Conservation (phyloP, 352 stramenopile species). For the Globisporangium splendens region DNA sequence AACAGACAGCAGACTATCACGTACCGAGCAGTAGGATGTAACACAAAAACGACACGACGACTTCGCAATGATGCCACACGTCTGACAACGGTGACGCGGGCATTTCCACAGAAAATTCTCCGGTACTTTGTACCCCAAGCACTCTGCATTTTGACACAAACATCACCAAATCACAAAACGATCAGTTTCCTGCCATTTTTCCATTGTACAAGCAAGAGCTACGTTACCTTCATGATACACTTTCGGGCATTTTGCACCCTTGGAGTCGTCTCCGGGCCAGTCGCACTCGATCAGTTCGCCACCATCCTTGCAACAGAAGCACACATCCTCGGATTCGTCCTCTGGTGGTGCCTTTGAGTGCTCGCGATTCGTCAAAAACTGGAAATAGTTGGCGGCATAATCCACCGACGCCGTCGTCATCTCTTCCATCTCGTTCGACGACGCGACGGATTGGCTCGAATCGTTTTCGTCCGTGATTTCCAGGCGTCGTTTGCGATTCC, state of each 20-base stretch:
- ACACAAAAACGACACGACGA: slow-evolving; percentile 72
- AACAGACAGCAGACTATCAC: background rate
- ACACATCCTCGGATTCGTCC: slow-evolving; percentile 73
- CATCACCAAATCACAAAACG: background rate
- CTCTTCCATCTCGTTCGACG: background rate
- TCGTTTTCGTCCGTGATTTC: slow-evolving; percentile 23
- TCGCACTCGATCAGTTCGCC: slow-evolving; percentile 80
- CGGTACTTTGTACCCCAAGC: slow-evolving; percentile 55
- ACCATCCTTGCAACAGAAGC: slow-evolving; percentile 83
- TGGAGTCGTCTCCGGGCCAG: slow-evolving; percentile 40
- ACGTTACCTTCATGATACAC: slow-evolving; percentile 73
- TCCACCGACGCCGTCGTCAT: slow-evolving; percentile 67
- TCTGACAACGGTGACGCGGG: slow-evolving; percentile 61
- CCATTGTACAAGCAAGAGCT: background rate
- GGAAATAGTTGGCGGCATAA: slow-evolving; percentile 64
- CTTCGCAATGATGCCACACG: slow-evolving; percentile 52
- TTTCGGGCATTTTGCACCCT: slow-evolving; percentile 56
- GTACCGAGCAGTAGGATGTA: slow-evolving; percentile 62
- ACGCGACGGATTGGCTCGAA: slow-evolving; percentile 14
- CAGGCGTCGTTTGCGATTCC: slow-evolving; percentile 40
- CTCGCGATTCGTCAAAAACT: slow-evolving; percentile 56
- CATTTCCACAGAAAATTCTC: slow-evolving; percentile 62
- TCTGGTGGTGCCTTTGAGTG: slow-evolving; percentile 7
- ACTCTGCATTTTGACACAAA: slow-evolving; percentile 33
- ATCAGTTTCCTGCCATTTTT: background rate